Conservation (phyloP, 106 monocot genomes). For the Dactylorhiza incarnata region DNA sequence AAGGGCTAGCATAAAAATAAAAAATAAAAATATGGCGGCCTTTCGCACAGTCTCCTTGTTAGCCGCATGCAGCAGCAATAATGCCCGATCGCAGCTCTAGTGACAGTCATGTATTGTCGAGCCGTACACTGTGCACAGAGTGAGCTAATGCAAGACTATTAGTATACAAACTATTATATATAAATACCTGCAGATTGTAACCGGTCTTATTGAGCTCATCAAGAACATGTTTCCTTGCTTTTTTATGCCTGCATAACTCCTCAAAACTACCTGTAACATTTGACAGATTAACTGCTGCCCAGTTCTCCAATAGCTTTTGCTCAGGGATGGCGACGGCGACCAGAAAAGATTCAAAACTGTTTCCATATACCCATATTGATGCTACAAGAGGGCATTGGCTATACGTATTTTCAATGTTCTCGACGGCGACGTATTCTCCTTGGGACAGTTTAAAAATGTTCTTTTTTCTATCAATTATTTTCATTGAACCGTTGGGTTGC, state of each 20-base stretch:
- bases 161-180: background rate
- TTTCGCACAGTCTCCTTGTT: no score
- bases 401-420: slow-evolving; percentile 67
- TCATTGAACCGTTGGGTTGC: slow-evolving; percentile 90
- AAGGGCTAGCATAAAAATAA: no score
- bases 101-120: no score
- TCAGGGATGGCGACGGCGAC: slow-evolving; percentile 83
- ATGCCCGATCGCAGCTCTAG: no score
- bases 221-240: slow-evolving; percentile 55
- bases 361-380: slow-evolving; percentile 89
- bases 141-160: background rate
- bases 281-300: slow-evolving; percentile 61
- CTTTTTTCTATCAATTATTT: slow-evolving; percentile 97
- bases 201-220: slow-evolving; percentile 72
- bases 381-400: slow-evolving; percentile 49
- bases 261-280: slow-evolving; percentile 31
- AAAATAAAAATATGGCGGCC: background rate
- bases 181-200: slow-evolving; percentile 36
- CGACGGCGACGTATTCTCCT: slow-evolving; percentile 93
- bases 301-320: slow-evolving; percentile 62
- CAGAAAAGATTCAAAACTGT: slow-evolving; percentile 87
- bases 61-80: no score
- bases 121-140: no score
- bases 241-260: slow-evolving; percentile 56
- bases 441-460: slow-evolving; percentile 97